These are phyloP conservation scores for Dothidotthia symphoricarpi DNA, from an alignment of 2,329 filamentous ascomycete genomes.

Conservation along the genomic window DNA sequence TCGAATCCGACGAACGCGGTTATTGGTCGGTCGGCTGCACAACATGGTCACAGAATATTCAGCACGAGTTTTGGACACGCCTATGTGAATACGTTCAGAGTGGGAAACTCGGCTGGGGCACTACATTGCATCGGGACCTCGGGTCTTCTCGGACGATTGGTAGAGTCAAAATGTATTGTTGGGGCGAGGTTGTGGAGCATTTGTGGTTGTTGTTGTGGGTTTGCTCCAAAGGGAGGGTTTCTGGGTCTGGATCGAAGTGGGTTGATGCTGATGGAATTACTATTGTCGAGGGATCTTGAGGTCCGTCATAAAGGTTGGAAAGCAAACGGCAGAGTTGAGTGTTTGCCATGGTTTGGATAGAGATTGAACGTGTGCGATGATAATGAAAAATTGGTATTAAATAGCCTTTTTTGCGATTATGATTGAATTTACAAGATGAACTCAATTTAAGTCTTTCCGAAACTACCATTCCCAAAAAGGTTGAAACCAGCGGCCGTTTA, in stretches of 20 bases:
- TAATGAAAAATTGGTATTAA: no score
- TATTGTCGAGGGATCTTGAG: constrained; percentile 53
- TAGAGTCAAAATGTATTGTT: constrained; percentile 68
- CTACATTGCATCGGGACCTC: constrained; percentile 52
- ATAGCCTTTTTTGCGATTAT: no score
- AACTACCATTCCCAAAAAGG: no score
- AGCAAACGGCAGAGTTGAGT: no score
- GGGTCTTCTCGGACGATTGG: constrained; percentile 26
- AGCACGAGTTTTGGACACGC: constrained; percentile 60
- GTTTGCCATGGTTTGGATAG: background rate
- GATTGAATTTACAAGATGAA: no score
- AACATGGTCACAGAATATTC: constrained; percentile 52
- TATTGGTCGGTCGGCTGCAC: constrained; percentile 69
- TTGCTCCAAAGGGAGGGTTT: constrained; percentile 64
- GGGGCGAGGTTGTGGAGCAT: constrained; percentile 70
- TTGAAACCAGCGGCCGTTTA: constrained; percentile 1
- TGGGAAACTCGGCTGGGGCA: constrained; percentile 65
- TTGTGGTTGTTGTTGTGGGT: constrained; percentile 74
- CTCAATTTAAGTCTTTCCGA: no score
- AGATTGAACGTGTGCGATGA: no score
- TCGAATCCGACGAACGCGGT: constrained; percentile 67
- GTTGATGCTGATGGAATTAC: constrained; percentile 60
- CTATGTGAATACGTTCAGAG: constrained; percentile 59
- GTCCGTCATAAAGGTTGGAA: background rate
- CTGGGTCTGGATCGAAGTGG: constrained; percentile 62